These are phyloP conservation scores for Sarocladium kiliense DNA, from an alignment of 2,329 filamentous ascomycete species.

Conservation along the genomic window DNA sequence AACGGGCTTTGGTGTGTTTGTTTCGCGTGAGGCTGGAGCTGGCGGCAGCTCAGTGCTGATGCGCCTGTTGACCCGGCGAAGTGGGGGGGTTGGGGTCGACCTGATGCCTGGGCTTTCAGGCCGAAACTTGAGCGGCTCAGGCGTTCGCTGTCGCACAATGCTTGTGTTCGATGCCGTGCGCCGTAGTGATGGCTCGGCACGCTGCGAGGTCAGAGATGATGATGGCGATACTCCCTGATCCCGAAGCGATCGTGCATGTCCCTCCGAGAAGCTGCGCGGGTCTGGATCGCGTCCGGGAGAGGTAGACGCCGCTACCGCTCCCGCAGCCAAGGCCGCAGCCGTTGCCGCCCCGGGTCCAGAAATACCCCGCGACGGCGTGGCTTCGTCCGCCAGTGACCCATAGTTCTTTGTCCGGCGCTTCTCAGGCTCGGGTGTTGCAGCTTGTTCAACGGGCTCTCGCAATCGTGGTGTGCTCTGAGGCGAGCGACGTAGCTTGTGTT, in stretches of 20 bases:
- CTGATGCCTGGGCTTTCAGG: constrained; percentile 55
- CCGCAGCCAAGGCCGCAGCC: constrained; percentile 13
- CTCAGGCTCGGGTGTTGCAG: constrained; percentile 36
- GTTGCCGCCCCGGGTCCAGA: constrained; percentile 7
- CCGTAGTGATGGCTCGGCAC: constrained; percentile 23
- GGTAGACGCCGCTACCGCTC: constrained; percentile 8
- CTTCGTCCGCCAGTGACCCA: constrained; percentile 1
- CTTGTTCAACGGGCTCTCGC: constrained; percentile 30
- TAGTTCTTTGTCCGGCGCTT: constrained; percentile 13
- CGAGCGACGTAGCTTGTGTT: constrained; percentile 25
- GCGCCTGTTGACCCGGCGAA: constrained; percentile 63
- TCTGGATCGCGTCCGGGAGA: background rate
- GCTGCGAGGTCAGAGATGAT: background rate
- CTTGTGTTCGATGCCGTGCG: constrained; percentile 50
- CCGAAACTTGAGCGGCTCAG: constrained; percentile 49
- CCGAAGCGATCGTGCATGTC: constrained; percentile 1
- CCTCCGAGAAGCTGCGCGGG: constrained; percentile 34
- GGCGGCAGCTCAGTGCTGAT: constrained; percentile 67
- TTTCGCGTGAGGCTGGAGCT: constrained; percentile 33
- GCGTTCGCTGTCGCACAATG: constrained; percentile 45
- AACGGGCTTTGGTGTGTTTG: constrained; percentile 43
- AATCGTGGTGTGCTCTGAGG: constrained; percentile 33
- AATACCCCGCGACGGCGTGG: constrained; percentile 9
- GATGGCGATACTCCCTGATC: constrained; percentile 4
- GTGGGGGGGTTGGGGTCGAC: constrained; percentile 55